Percentiles rank a stretch among this genome's conserved stretches.
Conservation (phyloP, 805 yeast species). For the Candida chilensis region DNA sequence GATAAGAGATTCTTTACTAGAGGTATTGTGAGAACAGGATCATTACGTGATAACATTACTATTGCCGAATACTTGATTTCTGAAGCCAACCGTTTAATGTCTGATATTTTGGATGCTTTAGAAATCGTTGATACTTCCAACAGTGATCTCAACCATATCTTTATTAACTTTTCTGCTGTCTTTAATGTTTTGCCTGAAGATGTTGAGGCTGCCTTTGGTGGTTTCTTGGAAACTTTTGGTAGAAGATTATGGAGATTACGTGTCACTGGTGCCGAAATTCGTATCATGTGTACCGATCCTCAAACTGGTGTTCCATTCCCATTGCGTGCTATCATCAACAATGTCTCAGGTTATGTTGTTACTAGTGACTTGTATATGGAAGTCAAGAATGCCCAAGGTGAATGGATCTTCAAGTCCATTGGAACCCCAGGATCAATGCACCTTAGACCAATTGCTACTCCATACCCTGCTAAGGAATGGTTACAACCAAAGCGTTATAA, state of each 20-base stretch:
- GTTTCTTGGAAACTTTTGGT: conserved; percentile 95
- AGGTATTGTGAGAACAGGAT: conserved; percentile 95
- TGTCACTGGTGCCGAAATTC: conserved; percentile 94
- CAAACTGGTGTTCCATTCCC: conserved; percentile 87
- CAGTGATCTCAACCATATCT: conserved; percentile 94
- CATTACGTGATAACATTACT: conserved; percentile 85
- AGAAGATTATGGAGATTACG: conserved; percentile 94
- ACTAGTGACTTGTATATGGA: conserved; percentile 93
- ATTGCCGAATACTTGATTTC: conserved; percentile 92
- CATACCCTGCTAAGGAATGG: conserved; percentile 96
- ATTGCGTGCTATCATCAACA: conserved; percentile 91
- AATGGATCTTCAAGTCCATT: conserved; percentile 94
- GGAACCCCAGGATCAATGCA: conserved; percentile 97
- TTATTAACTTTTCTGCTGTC: conserved; percentile 93
- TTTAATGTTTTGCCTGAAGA: conserved; percentile 92
- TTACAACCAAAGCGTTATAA: conserved; percentile 97
- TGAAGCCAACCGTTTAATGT: conserved; percentile 93
- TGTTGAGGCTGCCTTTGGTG: conserved; percentile 96
- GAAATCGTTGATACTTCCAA: conserved; percentile 92
- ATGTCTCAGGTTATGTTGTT: conserved; percentile 95
- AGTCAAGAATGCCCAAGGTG: conserved; percentile 84
- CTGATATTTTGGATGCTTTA: conserved; percentile 89
- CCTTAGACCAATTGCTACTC: conserved; percentile 88
- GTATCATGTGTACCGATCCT: conserved; percentile 91
- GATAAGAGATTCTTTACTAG: conserved; percentile 96